Conservation (phyloP, 352 stramenopile species). For the Globisporangium alternatum region DNA sequence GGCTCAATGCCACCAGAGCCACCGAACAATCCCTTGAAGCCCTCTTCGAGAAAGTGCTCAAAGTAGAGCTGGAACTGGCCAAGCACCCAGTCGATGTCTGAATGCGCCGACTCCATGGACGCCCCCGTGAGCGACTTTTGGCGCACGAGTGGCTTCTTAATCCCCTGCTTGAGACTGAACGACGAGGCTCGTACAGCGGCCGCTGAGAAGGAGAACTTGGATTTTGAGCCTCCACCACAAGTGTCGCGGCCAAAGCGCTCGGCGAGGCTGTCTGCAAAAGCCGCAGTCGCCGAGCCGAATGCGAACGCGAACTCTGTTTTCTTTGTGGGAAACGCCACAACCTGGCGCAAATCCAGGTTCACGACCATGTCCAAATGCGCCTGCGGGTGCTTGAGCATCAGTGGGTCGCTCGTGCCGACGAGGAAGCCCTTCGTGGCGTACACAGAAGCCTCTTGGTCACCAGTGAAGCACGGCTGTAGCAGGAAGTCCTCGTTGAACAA, state of each 20-base stretch:
- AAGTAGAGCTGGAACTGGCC: conserved; percentile 63
- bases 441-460: conserved; percentile 23
- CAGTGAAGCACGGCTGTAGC: conserved; percentile 50
- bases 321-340: conserved; percentile 48
- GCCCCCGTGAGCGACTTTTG: conserved; percentile 9
- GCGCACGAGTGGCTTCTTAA: conserved; percentile 4
- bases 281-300: conserved; percentile 39
- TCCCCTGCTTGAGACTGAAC: not conserved
- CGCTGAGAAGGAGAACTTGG: not conserved
- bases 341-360: conserved; percentile 50
- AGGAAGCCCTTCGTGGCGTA: conserved; percentile 43
- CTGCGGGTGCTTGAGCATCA: conserved; percentile 51
- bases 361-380: conserved; percentile 55
- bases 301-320: conserved; percentile 52
- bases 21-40: conserved; percentile 27
- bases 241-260: conserved; percentile 29
- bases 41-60: conserved; percentile 48
- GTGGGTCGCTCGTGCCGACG: conserved; percentile 46
- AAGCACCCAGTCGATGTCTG: conserved; percentile 61
- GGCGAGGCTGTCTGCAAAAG: conserved; percentile 28
- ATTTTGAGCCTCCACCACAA: conserved; percentile 9
- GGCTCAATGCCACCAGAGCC: conserved; percentile 10
- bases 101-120: conserved; percentile 22
- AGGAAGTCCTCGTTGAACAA: conserved; percentile 36
- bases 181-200: not conserved